Base-by-base conservation (phyloP, 768 basidiomycete species). In the Phaeotremella skinneri region DNA sequence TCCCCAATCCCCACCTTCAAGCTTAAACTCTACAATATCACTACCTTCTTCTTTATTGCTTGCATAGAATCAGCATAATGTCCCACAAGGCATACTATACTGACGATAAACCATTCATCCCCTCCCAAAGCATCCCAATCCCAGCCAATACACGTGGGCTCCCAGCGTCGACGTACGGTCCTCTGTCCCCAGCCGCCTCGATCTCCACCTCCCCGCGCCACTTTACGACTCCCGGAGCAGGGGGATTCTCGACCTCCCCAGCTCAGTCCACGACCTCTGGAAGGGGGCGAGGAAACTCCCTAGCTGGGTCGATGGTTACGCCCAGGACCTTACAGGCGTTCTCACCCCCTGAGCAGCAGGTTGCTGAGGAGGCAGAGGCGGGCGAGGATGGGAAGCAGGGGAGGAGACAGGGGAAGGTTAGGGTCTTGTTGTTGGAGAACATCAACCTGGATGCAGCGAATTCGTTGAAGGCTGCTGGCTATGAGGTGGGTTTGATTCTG, bases 371-470 rank as follows among this genome's bases (percentile, higher is more conserved):
- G 30, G 45, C 57, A 13, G 54, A 32, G 5, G 62, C 59, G 21
- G 59, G 59, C 11, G 58, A 52, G 2, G 53, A 53, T 26, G 34
- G 58, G n/a, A 56, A 66, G 42, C 49, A 45, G 21, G 43, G 43
- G 11, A 64, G 70, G 56, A 57, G 72, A 58, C 91, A 89, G 69
- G 88, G 87, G 60, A 85, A 85, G 63, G 81, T 94, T 42, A 83
- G 82, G 61, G 82, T 98, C 49, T 83, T 99, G 54, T 80, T 99
- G 49, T 82, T 99, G 60, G 96, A 99, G 80, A 97, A 97, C 71
- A 92, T 97, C 82, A 91, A 88, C 75, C 83, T 85, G 74, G 89
- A 90, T 49, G 96, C 94, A 11, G 90, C 96, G 52, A 79, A 81
- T 21, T 81, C 85, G 43, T 87, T 99, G 81, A 82, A 83, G 62